Percentiles rank a stretch among this genome's conserved stretches.
phyloP scores from a whole-genome alignment of 805 yeast species.

The Metschnikowia kunwiensis region DNA sequence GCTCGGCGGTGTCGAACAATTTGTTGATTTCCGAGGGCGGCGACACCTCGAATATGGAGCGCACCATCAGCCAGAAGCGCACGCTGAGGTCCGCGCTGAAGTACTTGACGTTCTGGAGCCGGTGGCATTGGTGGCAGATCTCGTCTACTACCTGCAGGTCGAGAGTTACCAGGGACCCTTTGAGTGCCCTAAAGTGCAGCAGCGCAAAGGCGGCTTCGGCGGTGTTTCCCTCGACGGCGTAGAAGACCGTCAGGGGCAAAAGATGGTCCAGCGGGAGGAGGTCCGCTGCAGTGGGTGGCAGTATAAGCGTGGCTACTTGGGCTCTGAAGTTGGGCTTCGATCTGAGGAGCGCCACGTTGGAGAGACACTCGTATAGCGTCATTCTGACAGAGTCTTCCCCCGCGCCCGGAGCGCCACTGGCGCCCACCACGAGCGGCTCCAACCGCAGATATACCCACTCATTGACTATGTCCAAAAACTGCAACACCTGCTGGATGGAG shows the following conservation, averaged over 20 bases:
- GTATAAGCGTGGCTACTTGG: constrained; percentile 23
- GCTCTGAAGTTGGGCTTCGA: constrained; percentile 31
- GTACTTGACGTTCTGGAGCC: constrained; percentile 50
- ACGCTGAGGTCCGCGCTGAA: constrained; percentile 43
- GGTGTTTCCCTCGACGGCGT: constrained; percentile 52
- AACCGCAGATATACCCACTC: constrained; percentile 36
- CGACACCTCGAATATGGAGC: constrained; percentile 32
- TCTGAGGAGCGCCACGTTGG: constrained; percentile 52
- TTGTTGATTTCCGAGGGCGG: constrained; percentile 8
- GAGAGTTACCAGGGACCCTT: constrained; percentile 1
- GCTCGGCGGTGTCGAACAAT: constrained; percentile 34
- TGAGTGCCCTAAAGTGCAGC: constrained; percentile 16
- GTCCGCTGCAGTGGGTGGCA: constrained; percentile 3
- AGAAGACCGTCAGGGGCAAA: constrained; percentile 51
- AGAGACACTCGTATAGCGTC: constrained; percentile 40
- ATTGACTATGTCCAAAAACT: constrained; percentile 29
- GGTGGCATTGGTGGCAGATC: constrained; percentile 47
- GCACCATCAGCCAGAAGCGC: constrained; percentile 47
- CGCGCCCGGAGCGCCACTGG: no score
- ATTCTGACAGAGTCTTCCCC: constrained; percentile 1
- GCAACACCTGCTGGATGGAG: constrained; percentile 26
- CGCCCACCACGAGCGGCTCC: constrained; percentile 7
- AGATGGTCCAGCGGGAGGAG: constrained; percentile 5
- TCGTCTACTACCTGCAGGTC: constrained; percentile 46
- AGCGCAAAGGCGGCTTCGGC: constrained; percentile 50